A percentile compares a stretch with the other conserved stretches of the same genome.
phyloP scores from a whole-genome alignment of 2,329 filamentous ascomycete genomes.

The Huntiella decipiens region DNA sequence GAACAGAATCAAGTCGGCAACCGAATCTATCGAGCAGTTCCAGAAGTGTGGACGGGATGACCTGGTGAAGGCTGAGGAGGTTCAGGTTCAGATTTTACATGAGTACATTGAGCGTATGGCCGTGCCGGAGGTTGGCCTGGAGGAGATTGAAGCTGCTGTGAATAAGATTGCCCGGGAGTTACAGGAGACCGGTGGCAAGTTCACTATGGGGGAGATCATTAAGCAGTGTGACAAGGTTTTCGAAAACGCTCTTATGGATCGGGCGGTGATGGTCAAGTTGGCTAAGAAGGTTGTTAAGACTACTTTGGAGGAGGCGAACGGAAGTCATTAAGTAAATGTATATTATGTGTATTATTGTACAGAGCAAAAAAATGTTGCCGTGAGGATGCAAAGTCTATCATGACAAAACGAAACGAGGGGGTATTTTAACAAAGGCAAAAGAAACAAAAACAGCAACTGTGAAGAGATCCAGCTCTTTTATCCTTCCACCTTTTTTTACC shows the following conservation, averaged over 20 bases:
- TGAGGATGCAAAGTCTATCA: not conserved
- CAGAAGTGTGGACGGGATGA: slow-evolving; percentile 43
- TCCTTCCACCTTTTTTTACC: not conserved
- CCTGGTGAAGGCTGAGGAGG: slow-evolving; percentile 49
- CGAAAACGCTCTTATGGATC: slow-evolving; percentile 46
- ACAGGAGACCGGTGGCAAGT: slow-evolving; percentile 26
- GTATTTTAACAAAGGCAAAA: not conserved
- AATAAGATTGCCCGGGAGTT: slow-evolving; percentile 30
- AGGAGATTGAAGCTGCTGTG: slow-evolving; percentile 38
- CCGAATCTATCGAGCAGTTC: slow-evolving; percentile 46
- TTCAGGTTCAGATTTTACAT: slow-evolving; percentile 44
- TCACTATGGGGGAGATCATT: slow-evolving; percentile 41
- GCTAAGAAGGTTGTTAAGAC: not conserved
- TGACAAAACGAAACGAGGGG: not conserved
- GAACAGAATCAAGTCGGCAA: slow-evolving; percentile 38
- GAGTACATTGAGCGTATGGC: slow-evolving; percentile 43
- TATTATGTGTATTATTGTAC: not conserved
- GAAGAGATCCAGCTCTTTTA: not conserved
- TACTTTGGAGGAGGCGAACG: not conserved
- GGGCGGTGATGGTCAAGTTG: slow-evolving; percentile 35
- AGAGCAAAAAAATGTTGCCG: not conserved
- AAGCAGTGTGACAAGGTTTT: slow-evolving; percentile 37
- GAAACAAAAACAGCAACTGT: not conserved
- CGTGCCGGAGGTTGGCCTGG: slow-evolving; percentile 37
- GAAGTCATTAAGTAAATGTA: not conserved